Evolutionary conservation across 345 rosid genomes (phyloP), one percentile per base, ranked within the genome.

Genomic region (Salix udensis): DNA sequence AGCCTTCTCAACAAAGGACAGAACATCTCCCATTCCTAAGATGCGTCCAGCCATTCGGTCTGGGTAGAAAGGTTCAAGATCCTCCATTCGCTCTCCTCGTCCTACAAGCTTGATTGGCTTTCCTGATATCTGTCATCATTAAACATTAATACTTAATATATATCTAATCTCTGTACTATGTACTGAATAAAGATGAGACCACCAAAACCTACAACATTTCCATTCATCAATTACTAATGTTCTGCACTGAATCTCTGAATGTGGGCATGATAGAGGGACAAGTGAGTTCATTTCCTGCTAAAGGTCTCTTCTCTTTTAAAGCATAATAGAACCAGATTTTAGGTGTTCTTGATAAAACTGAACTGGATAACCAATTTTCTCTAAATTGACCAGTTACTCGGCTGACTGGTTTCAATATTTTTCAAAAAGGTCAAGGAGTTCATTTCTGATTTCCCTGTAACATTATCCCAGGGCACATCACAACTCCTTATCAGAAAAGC

Each of bases 61-160:
- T 1, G 99, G 99, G 78, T 96, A 96, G 86, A 96, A 96, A 66
- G 98, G 99, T 85, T 93, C 99, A 78, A 96, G 98, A 83, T 96
- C 99, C 83, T 96, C 98, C 89, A 96, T 89, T 44, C 95, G 78
- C 82, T 96, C 99, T 84, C 99, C 99, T 58, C 98, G 93, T 65
- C 99, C 98, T 21, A 96, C 98, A 81, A 93, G 93, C 78, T 96
- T 96, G 71, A 96, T 93, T 77, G 99, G 98, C 81, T 88, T 96
- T 81, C 98, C 97, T 67, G 99, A 93, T 73, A 96, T 98, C 99
- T 93, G 81, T 71, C 36, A 73, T 26, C 71, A 76, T 69, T 75
- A 64, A 65, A 70, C 70, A 23, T 44, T 66, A 70, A 42, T 78
- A 70, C 67, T 40, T 65, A 37, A 30, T 18, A 64, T 48, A 64